These are phyloP conservation scores for Psilocybe mexicana DNA, from an alignment of 1,284 basidiomycete species.

Conservation along the genomic window DNA sequence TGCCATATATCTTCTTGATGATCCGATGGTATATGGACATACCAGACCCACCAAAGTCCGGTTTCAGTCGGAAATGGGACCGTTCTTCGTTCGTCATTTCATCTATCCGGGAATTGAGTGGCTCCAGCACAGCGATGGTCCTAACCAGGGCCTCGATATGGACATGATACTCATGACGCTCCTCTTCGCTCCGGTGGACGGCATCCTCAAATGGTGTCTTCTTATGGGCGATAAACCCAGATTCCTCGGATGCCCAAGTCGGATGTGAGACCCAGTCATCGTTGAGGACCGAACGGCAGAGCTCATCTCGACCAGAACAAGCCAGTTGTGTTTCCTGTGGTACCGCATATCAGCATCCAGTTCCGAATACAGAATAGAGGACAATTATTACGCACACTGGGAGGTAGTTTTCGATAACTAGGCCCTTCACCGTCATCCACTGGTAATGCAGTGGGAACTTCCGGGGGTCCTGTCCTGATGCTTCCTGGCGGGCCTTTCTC, in stretches of 20 bases:
- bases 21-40: conserved; percentile 92
- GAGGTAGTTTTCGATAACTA: conserved; percentile 90
- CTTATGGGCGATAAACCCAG: conserved; percentile 93
- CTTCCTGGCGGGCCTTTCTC: conserved; percentile 79
- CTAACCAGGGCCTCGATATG: conserved; percentile 92
- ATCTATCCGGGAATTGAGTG: conserved; percentile 84
- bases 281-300: conserved; percentile 96
- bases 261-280: conserved; percentile 98
- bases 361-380: background rate
- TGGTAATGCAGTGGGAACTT: conserved; percentile 66
- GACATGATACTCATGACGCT: conserved; percentile 98
- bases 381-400: conserved; percentile 61
- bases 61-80: conserved; percentile 79
- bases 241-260: conserved; percentile 96
- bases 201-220: conserved; percentile 98
- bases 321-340: conserved; percentile 83
- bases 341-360: conserved; percentile 7
- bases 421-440: conserved; percentile 80
- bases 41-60: conserved; percentile 88
- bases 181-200: conserved; percentile 96
- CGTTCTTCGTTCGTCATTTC: conserved; percentile 92
- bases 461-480: conserved; percentile 68
- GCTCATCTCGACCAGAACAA: conserved; percentile 93
- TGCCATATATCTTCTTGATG: conserved; percentile 94
- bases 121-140: conserved; percentile 92